Evolutionary conservation across 768 basidiomycete species (phyloP).

Genomic region (Baorangia bicolor): DNA sequence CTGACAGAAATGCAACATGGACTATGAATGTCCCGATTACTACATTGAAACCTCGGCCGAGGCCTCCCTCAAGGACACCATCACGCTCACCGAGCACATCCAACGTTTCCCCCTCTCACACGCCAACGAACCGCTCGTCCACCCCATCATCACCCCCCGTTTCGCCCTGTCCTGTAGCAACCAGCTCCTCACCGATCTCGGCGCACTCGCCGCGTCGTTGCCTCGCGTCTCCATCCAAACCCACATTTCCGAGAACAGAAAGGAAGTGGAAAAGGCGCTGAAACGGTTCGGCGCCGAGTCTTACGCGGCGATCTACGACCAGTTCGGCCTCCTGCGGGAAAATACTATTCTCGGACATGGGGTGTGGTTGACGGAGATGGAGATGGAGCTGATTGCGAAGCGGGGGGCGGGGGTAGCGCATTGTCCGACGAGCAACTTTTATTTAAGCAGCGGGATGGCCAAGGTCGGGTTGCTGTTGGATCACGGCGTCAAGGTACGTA

Average conservation of each 20-base stretch:
- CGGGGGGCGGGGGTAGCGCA: conserved; percentile 78
- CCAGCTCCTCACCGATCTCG: conserved; percentile 58
- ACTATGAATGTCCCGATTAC: conserved; percentile 62
- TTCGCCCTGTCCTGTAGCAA: conserved; percentile 87
- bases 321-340: conserved; percentile 61
- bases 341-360: conserved; percentile 89
- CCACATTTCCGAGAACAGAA: conserved; percentile 80
- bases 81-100: conserved; percentile 65
- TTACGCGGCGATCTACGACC: conserved; percentile 82
- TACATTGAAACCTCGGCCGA: conserved; percentile 62
- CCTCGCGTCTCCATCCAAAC: conserved; percentile 78
- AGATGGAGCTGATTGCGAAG: conserved; percentile 64
- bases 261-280: conserved; percentile 64
- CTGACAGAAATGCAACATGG: conserved; percentile 31
- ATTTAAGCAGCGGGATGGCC: conserved; percentile 81
- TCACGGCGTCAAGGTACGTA: conserved; percentile 70
- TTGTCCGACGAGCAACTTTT: conserved; percentile 92
- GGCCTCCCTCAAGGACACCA: conserved; percentile 58
- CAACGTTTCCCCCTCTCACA: conserved; percentile 43
- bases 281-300: conserved; percentile 62
- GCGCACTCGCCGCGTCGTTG: conserved; percentile 53
- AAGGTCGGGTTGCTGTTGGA: conserved; percentile 76
- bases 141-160: conserved; percentile 88
- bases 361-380: conserved; percentile 69
- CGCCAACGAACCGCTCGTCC: conserved; percentile 56